Evolutionary conservation across 2,329 filamentous ascomycete species (phyloP).

Genomic region (Phyllosticta citribraziliensis): DNA sequence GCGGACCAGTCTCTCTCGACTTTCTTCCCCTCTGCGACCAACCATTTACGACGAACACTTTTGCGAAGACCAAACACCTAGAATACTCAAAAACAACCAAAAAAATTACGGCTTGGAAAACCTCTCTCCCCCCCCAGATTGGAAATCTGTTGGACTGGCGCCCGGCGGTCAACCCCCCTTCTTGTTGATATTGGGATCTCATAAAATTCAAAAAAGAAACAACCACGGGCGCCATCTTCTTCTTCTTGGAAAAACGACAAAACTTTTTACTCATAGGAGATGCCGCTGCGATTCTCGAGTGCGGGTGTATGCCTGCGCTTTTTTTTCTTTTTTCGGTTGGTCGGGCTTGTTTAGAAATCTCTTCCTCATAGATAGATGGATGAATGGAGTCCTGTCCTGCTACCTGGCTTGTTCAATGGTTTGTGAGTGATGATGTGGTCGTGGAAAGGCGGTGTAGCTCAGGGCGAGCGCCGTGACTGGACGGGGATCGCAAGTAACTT

Average conservation of each 20-base stretch:
- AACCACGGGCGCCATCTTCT: neutral
- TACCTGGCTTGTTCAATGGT: neutral
- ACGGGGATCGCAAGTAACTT: too few species aligned
- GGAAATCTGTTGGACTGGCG: neutral
- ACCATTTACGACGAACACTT: neutral
- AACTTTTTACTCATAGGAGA: neutral
- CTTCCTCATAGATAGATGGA: neutral
- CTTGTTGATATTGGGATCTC: neutral
- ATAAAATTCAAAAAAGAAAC: neutral
- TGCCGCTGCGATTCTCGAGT: conserved; percentile 3
- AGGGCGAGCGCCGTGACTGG: too few species aligned
- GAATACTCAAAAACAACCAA: neutral
- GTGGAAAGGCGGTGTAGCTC: neutral
- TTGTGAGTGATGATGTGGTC: neutral
- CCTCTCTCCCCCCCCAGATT: neutral
- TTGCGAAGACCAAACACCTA: neutral
- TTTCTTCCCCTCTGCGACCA: neutral
- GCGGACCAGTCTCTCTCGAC: neutral
- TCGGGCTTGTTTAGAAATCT: neutral
- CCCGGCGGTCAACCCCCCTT: neutral
- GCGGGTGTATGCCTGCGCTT: neutral
- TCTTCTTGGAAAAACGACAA: neutral
- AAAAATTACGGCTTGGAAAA: neutral
- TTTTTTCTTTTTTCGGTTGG: neutral
- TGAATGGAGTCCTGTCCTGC: neutral